Base-by-base conservation (phyloP, 1,284 basidiomycete genomes). In the Leccinum pachyderme region DNA sequence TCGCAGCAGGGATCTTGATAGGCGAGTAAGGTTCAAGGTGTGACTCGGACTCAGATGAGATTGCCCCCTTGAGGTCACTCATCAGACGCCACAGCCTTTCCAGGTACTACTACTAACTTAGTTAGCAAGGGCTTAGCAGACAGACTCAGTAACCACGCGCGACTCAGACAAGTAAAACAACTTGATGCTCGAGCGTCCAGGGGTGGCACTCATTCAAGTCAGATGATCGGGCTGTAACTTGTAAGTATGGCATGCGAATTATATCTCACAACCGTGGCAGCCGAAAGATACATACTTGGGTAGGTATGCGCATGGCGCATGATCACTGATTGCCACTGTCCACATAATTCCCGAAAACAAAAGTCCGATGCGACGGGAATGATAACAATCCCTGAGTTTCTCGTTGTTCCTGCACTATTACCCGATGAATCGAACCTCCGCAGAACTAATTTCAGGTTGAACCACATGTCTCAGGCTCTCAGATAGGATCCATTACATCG, bases 371-470 rank as follows among this genome's bases (percentile, higher is more conserved):
- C 7, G 13, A 7, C 39, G 5, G 39, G 12, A 32, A 41, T 25
- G 27, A 28, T 32, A 22, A 32, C 11, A 13, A 47, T 28, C 12
- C 39, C 12, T 18, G 37, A 39, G 37, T 22, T 5, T 8, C 35
- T 32, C 28, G 35, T 35, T 4, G 33, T 55, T 55, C 29, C 52
- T 47, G 22, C 52, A 24, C 39, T 11, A n/a, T 55, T 44, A 28
- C 37, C 12, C 53, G 29, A 24, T 9, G 18, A 3, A 31, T 25
- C 27, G 33, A 35, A 35, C 29, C 13, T 53, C 51, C 27, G 39
- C 18, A 31, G 12, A 12, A 35, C 7, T 35, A n/a, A n/a, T 35
- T 15, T n/a, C n/a, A 22, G 37, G 43, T 29, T 13, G 28, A 29
- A 24, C 22, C 27, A 49, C 35, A 6, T 35, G n/a, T 18, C 18